Base-by-base conservation (phyloP, 441 rosid genomes). In the Cnidoscolus chayamansa region DNA sequence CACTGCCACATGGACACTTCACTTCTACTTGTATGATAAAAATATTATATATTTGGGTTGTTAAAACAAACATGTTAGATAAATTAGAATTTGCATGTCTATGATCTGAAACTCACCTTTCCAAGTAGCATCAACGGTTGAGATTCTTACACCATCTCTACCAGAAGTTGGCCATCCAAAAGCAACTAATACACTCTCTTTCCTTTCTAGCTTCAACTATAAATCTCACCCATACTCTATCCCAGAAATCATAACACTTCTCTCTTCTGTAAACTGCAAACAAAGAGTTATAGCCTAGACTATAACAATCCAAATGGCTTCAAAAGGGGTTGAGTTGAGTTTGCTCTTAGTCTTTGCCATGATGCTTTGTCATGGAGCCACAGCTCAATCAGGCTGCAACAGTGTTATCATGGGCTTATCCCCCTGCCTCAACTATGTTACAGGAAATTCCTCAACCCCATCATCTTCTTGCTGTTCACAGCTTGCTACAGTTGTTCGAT, bases 401-500 rank as follows among this genome's bases (percentile, higher is more conserved):
- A 76, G 7, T 35, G 81, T 73, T 9, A 76, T 91, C 15, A 9
- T 70, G 16, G 72, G 84, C 70, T 72, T 91, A 32, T 17, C 82
- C 25, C 89, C 97, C 2, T 91, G 97, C 81, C 82, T 89, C 5
- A 77, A 74, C 79, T 89, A 82, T 81, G 76, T 89, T 40, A 78
- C 87, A 10, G 76, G 76, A 16, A 65, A 32, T 40, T 64, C 76
- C 43, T 54, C 76, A 20, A 64, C 64, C 31, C 76, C 76, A 9
- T 15, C 70, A 15, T n/a, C 76, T 15, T 55, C 70, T 7, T 72
- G 76, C 70, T 72, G 76, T 63, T 65, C 76, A 11, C 70, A 72
- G 31, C 54, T 72, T 11, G 64, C 70, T 17, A 43, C 15, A 2
- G 48, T 72, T 30, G 76, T 65, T 49, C 37, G 13, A 1, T 30